Evolutionary conservation across 1,284 basidiomycete species (phyloP), one percentile per base, ranked within the genome.

Genomic region (Heterobasidion parviporum): DNA sequence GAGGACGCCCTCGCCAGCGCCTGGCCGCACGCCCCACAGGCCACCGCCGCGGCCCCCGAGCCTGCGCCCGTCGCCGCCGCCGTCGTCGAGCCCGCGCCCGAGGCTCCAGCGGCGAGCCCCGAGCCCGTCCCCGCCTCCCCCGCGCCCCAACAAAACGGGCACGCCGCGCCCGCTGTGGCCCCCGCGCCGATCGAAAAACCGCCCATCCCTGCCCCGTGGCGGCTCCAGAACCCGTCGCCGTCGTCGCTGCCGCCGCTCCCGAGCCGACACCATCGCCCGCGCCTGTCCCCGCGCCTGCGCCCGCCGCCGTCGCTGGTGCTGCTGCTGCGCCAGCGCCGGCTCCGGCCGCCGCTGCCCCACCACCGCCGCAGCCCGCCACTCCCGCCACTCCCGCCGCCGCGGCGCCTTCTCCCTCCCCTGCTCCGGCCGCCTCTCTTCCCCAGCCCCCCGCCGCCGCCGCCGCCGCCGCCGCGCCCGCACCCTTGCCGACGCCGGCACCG

Each of bases 351-450:
- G 70, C 73, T 0, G 85, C 85, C 20, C 90, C 91, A 69, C 89
- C 88, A 0, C 96, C 93, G 94, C 94, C 94, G 0, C 89, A 87
- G 58, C 82, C 96, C 51, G 94, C 38, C 8, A 15, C 38, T 41
- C 38, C 38, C 9, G 2, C 38, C 18, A 2, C n/a, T n/a, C 20
- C 26, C 26, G 26, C 26, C n/a, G 12, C 38, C n/a, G 38, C n/a
- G 2, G 38, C 10, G 6, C 12, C 38, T 12, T 12, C 38, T n/a
- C 38, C n/a, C n/a, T 65, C 70, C 73, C 49, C 65, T 73, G 46
- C 65, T 72, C 18, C 60, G 68, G 5, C 65, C 69, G 41, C 62
- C 67, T n/a, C 62, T 49, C 47, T 14, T 26, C 20, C 47, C 4
- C 47, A 8, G 44, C 18, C 60, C 68, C 4, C 65, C 69, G 41